phyloP scores from a whole-genome alignment of 306 rosid species.

The Rosa chinensis region DNA sequence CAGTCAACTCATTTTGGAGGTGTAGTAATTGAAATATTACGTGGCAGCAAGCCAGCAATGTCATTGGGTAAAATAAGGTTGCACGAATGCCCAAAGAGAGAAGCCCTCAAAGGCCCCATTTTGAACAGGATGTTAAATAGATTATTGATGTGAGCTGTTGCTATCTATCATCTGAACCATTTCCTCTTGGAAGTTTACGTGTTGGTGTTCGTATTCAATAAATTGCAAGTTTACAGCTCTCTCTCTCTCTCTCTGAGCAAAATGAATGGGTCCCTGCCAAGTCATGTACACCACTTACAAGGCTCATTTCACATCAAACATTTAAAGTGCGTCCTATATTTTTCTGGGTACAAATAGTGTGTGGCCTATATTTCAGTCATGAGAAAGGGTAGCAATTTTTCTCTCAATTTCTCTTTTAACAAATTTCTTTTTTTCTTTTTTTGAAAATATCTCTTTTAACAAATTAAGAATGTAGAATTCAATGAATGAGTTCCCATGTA shows the following conservation, averaged over 20 bases:
- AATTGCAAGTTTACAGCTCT: not conserved
- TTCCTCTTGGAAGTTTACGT: conserved; percentile 12
- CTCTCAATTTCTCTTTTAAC: not conserved
- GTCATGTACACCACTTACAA: conserved; percentile 6
- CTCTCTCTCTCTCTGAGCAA: not conserved
- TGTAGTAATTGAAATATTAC: conserved; percentile 2
- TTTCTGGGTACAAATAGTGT: no score
- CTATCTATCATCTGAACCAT: not conserved
- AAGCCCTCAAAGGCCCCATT: not conserved
- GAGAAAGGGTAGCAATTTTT: no score
- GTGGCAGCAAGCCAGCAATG: not conserved
- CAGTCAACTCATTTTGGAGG: not conserved
- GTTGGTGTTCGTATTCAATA: not conserved
- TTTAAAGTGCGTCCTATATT: not conserved
- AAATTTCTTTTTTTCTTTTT: not conserved
- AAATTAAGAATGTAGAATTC: not conserved
- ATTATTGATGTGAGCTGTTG: not conserved
- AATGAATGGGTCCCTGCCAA: not conserved
- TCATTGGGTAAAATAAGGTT: not conserved
- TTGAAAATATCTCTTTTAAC: not conserved
- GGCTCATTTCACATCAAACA: not conserved
- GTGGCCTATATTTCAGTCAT: no score
- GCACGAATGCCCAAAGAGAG: not conserved
- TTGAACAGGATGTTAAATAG: not conserved
- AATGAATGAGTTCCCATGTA: not conserved